Evolutionary conservation across 2,329 filamentous ascomycete species (phyloP).

Genomic region (Fusarium phyllophilum): DNA sequence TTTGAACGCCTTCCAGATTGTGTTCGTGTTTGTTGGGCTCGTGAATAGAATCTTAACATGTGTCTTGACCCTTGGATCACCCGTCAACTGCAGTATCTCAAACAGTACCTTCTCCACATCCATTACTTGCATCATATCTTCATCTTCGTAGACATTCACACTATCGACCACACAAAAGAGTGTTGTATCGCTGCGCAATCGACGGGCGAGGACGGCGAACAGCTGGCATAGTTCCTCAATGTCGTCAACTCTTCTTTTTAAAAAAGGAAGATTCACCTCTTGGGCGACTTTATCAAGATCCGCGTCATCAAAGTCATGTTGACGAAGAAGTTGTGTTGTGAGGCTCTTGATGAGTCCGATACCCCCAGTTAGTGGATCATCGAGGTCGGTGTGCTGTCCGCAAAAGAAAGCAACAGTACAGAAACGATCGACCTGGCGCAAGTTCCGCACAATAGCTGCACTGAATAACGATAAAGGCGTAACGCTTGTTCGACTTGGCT

Average conservation of each 20-base stretch:
- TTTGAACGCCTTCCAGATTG: not conserved
- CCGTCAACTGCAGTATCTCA: not conserved
- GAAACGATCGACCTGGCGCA: not conserved
- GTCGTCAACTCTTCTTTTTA: not conserved
- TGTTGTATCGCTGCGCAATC: not conserved
- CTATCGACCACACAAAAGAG: not conserved
- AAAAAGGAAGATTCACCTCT: not conserved
- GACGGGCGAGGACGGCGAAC: fast-evolving
- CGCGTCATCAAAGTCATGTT: not conserved
- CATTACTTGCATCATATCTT: fast-evolving
- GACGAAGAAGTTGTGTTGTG: fast-evolving
- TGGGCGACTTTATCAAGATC: not conserved
- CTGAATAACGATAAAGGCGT: not conserved
- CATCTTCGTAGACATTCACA: not conserved
- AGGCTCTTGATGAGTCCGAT: not conserved
- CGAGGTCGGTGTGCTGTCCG: not conserved
- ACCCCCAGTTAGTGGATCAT: fast-evolving
- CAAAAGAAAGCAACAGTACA: not conserved
- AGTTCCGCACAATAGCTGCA: not conserved
- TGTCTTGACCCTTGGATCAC: not conserved
- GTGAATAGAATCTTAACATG: not conserved
- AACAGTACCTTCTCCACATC: not conserved
- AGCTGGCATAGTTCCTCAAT: fast-evolving
- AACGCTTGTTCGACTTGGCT: not conserved
- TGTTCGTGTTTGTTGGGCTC: not conserved